Base-by-base conservation (phyloP, 2,329 filamentous ascomycete species). In the Colletotrichum sp. region DNA sequence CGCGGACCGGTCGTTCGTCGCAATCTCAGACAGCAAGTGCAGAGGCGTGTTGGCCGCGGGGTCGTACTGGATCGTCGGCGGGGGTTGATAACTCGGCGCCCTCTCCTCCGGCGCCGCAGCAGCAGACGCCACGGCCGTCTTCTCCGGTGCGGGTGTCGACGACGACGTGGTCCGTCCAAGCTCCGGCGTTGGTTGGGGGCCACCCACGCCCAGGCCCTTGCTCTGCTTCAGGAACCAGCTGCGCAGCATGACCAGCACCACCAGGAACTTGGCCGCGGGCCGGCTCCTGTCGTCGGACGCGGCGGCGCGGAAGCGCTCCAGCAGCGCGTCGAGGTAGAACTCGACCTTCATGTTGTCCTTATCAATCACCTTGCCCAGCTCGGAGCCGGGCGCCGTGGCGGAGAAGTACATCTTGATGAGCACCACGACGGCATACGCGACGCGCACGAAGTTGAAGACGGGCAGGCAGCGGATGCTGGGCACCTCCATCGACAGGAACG, bases 391-490 rank as follows among this genome's bases (percentile, higher is more conserved):
- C 16, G 90, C 89, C 3, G 90, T 90, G 5, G 93, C 92, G 10
- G 92, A 91, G 66, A 94, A 93, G 83, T 93, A 93, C 77, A 96
- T 90, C 83, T 95, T 95, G 82, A 95, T 93, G 49, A 95, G 86
- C 36, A 94, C 91, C 24, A 95, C 92, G 4, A 93, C 89, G 8
- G 92, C 92, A 81, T 95, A 95, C 13, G 93, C 91, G 21, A 95
- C 91, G 32, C 94, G 91, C 18, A 95, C 93, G 79, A 94, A 92
- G 82, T 91, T 92, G 80, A 94, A 93, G 4, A 94, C 93, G 21
- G 94, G 94, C 12, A 95, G 82, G 71, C 89, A 93, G 69, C 92
- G 91, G 55, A 95, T 87, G 55, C 87, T 88, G 6, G 86, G 82
- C 16, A 91, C 83, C 65, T 93, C 90, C 83, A 95, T 90, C 52